Evolutionary conservation across 2,329 filamentous ascomycete species (phyloP).

Genomic region (Fusarium sp.): DNA sequence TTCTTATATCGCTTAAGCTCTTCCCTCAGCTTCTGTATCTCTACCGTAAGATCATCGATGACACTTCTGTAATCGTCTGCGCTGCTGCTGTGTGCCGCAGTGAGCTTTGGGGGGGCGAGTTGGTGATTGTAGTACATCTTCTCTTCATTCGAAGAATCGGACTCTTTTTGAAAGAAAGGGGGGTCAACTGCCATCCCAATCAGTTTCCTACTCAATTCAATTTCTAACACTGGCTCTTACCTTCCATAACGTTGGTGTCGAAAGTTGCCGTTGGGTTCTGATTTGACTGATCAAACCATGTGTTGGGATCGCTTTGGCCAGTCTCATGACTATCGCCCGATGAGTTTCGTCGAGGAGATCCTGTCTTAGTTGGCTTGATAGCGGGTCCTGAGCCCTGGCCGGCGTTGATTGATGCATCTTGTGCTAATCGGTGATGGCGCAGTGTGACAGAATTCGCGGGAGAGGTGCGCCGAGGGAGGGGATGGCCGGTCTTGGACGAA

Average conservation of each 20-base stretch:
- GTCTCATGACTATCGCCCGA: conserved; percentile 62
- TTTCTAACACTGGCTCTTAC: conserved; percentile 40
- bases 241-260: conserved; percentile 58
- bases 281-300: conserved; percentile 66
- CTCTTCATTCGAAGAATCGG: conserved; percentile 62
- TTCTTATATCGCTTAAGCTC: conserved; percentile 77
- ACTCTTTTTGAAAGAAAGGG: conserved; percentile 64
- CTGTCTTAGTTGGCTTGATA: conserved; percentile 24
- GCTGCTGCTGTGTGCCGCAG: conserved; percentile 63
- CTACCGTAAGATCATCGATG: conserved; percentile 86
- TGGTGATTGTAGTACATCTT: conserved; percentile 39
- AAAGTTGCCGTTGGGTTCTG: conserved; percentile 56
- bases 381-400: conserved; percentile 39
- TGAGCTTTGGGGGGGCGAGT: conserved; percentile 43
- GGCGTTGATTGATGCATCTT: conserved; percentile 51
- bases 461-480: conserved; percentile 55
- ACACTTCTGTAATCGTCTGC: conserved; percentile 82
- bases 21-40: conserved; percentile 81
- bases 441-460: conserved; percentile 59
- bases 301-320: conserved; percentile 58
- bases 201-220: background rate
- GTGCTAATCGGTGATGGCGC: conserved; percentile 55
- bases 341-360: conserved; percentile 51
- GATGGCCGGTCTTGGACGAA: conserved; percentile 47
- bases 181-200: conserved; percentile 54